Evolutionary conservation across 345 rosid genomes (phyloP).

Genomic region (Diplotaxis tenuifolia): DNA sequence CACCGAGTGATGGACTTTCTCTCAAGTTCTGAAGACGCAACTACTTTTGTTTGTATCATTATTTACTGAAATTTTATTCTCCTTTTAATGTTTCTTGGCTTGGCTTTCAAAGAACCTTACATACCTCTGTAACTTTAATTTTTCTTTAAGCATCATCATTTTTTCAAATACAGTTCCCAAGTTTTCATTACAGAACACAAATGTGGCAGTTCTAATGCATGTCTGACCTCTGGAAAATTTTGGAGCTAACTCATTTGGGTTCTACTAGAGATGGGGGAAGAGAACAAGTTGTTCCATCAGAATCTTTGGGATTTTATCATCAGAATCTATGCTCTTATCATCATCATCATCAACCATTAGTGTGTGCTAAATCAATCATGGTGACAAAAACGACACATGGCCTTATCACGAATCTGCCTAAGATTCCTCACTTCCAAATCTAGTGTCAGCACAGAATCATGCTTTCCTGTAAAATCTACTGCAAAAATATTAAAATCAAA

Average conservation of each 20-base stretch:
- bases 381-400: constrained; percentile 29
- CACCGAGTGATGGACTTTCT: constrained; percentile 3
- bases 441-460: constrained; percentile 19
- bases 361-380: constrained; percentile 15
- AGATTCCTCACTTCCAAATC: constrained; percentile 32
- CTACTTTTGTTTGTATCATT: constrained; percentile 26
- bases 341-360: constrained; percentile 18
- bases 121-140: constrained; percentile 16
- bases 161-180: neutral
- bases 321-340: constrained; percentile 28
- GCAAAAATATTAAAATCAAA: neutral
- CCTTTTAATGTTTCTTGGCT: constrained; percentile 2
- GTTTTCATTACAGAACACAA: constrained; percentile 14
- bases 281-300: constrained; percentile 25
- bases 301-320: constrained; percentile 8
- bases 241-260: constrained; percentile 17
- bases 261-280: neutral
- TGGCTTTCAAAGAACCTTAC: neutral
- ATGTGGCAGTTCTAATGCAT: neutral
- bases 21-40: constrained; percentile 12
- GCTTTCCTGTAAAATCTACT: constrained; percentile 8
- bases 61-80: neutral
- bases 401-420: constrained; percentile 32
- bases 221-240: constrained; percentile 33
- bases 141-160: constrained; percentile 3